Evolutionary conservation across 2,329 filamentous ascomycete genomes (phyloP).

Genomic region (Penicillium sp.): DNA sequence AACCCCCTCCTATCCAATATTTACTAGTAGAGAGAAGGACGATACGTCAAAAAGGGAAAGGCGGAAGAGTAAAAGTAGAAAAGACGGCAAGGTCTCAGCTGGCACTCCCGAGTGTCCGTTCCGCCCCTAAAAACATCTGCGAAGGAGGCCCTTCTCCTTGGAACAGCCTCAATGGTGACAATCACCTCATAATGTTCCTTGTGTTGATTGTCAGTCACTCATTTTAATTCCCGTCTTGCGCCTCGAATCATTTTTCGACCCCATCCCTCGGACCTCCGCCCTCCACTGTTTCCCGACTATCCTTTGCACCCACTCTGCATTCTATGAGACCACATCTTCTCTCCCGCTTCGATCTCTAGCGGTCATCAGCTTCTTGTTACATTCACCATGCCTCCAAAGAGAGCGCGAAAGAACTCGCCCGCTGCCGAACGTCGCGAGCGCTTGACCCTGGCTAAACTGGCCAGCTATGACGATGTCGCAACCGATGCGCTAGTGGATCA

Average conservation of each 20-base stretch:
- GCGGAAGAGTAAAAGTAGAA: constrained; percentile 1
- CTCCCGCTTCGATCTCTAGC: neutral
- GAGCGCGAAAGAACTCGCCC: constrained; percentile 30
- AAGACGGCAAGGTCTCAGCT: constrained; percentile 2
- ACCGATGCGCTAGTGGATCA: constrained; percentile 95
- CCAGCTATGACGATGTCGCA: constrained; percentile 90
- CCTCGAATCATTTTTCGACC: neutral
- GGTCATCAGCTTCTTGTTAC: constrained; percentile 5
- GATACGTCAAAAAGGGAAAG: neutral
- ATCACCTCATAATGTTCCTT: neutral
- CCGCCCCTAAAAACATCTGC: constrained; percentile 14
- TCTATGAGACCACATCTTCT: constrained; percentile 12
- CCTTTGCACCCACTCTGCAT: constrained; percentile 1
- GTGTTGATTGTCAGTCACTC: constrained; percentile 1
- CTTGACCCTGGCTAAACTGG: constrained; percentile 82
- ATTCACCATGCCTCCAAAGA: constrained; percentile 40
- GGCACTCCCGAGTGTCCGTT: constrained; percentile 3
- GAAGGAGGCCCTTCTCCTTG: constrained; percentile 3
- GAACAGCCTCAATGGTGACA: constrained; percentile 9
- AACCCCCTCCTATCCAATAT: neutral
- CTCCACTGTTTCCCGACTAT: neutral
- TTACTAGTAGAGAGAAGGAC: neutral
- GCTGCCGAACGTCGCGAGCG: constrained; percentile 57
- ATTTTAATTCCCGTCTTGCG: constrained; percentile 1
- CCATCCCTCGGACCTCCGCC: constrained; percentile 1